Evolutionary conservation across 2,329 filamentous ascomycete species (phyloP), one percentile per base, ranked within the genome.

Genomic region (Claviceps quebecensis): DNA sequence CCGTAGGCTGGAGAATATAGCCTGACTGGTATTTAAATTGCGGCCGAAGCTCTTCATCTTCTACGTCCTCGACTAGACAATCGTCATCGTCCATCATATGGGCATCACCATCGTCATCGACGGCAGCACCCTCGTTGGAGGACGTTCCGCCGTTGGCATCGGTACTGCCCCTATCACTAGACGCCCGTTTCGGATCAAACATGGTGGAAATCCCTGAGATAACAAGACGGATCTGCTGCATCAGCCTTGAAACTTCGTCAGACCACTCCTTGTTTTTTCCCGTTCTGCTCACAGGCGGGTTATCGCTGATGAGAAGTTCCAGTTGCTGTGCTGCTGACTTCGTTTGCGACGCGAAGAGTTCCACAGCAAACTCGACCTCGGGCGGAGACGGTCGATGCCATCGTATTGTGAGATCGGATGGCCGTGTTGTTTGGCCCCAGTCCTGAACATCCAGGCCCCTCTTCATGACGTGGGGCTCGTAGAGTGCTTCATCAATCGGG

Each of bases 231-330:
- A 98, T 74, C 49, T 96, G 83, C 13, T 91, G 87, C 52, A 98
- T 76, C 57, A 95, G 88, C 51, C 93, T 76, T 2, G 89, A 91
- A 29, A 97, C 84, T 65, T 98, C 94, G 64, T 98, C 93, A 0
- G 91, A 96, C 93, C 93, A 98, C 60, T 96, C 91, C 67, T 97
- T 98, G 59, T 95, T 94, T 65, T 91, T 95, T 39, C 93, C 93
- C 58, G 90, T 91, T 52, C 91, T 80, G 66, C 89, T 94, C 50
- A 97, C 84, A 2, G 82, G 84, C 1, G 89, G 84, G 38, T 84
- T 78, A 45, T 87, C 83, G 55, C 86, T 83, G 62, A 88, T 94
- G n/a, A 98, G 75, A 7, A 83, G 78, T 55, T 80, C 78, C 13
- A 98, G 70, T 55, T 87, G 81, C 53, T 82, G 73, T 54, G 91